Evolutionary conservation across 495 filamentous ascomycete species (phyloP).

Genomic region (Penicillium longicatenatum): DNA sequence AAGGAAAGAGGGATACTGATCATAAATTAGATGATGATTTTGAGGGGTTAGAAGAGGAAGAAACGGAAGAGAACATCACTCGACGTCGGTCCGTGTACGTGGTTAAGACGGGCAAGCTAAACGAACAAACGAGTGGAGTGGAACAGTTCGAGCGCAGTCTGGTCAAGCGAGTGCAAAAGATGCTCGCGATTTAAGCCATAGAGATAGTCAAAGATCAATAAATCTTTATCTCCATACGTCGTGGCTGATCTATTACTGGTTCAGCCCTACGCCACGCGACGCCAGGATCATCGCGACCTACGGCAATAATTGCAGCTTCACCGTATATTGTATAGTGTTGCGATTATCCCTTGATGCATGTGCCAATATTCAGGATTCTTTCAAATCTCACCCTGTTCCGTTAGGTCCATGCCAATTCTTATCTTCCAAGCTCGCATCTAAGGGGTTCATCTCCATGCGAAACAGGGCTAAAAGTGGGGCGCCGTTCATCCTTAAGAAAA

Average conservation of each 20-base stretch:
- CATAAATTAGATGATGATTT: constrained; percentile 52
- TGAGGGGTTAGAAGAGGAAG: constrained; percentile 50
- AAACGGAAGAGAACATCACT: constrained; percentile 42
- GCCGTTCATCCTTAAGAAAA: background rate
- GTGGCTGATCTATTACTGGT: background rate
- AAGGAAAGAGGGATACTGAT: constrained; percentile 54
- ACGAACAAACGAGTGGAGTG: constrained; percentile 58
- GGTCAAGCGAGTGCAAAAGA: constrained; percentile 56
- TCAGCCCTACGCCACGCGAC: constrained; percentile 9
- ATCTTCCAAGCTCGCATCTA: background rate
- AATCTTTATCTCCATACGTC: background rate
- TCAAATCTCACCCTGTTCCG: background rate
- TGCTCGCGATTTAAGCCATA: constrained; percentile 21
- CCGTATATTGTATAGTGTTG: background rate
- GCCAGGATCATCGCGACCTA: background rate
- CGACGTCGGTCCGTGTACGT: constrained; percentile 61
- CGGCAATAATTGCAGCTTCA: background rate
- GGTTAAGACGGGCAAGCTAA: constrained; percentile 58
- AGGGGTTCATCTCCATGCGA: background rate
- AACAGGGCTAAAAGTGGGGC: constrained; percentile 1
- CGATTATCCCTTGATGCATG: background rate
- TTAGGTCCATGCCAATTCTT: background rate
- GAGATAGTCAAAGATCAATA: background rate
- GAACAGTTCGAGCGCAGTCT: constrained; percentile 64
- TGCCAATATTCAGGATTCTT: background rate